Evolutionary conservation across 805 yeast species (phyloP).

Genomic region (Wickerhamiella bombiphila): DNA sequence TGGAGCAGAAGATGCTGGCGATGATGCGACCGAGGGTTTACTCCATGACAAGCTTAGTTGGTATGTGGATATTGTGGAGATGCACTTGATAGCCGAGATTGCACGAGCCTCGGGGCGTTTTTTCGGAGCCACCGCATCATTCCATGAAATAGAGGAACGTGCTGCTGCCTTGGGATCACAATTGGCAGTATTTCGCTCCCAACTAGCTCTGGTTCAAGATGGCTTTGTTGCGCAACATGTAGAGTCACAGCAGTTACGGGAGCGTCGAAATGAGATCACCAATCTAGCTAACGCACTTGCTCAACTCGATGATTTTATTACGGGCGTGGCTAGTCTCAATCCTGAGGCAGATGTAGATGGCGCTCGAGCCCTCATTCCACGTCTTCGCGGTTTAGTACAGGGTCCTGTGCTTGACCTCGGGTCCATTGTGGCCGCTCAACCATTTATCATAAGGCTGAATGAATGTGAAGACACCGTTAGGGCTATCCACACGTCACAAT

Average conservation of each 20-base stretch:
- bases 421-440: constrained; percentile 35
- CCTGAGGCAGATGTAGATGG: neutral
- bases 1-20: constrained; percentile 18
- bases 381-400: neutral
- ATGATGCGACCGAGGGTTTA: constrained; percentile 20
- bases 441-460: constrained; percentile 37
- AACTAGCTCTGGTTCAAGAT: constrained; percentile 3
- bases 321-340: constrained; percentile 44
- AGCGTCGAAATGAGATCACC: constrained; percentile 28
- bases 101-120: constrained; percentile 74
- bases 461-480: constrained; percentile 7
- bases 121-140: constrained; percentile 68
- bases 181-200: constrained; percentile 32
- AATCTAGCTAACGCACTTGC: constrained; percentile 34
- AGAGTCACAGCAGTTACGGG: constrained; percentile 7
- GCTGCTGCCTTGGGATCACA: constrained; percentile 22
- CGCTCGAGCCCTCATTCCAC: neutral
- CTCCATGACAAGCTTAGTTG: constrained; percentile 68
- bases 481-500: neutral
- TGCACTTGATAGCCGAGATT: constrained; percentile 65
- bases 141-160: constrained; percentile 40
- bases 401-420: constrained; percentile 30
- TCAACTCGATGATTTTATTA: constrained; percentile 27
- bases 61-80: constrained; percentile 74
- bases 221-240: constrained; percentile 10